Conservation (phyloP, 345 rosid species). For the Passiflora organensis region DNA sequence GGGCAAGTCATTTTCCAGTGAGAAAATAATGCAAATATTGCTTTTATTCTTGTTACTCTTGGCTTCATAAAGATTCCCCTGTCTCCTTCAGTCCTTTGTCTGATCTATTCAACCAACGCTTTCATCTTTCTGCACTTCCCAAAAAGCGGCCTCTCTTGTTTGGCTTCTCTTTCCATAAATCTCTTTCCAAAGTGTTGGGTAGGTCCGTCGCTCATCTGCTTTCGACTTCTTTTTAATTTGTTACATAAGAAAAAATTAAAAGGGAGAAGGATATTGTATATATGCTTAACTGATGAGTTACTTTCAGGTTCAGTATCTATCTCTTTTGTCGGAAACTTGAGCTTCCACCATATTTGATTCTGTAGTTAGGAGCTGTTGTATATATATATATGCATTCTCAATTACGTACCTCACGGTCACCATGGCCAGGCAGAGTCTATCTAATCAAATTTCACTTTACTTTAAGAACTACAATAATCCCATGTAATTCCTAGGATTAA, state of each 20-base stretch:
- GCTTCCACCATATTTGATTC: slow-evolving; percentile 9
- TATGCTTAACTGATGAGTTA: not conserved
- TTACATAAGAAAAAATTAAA: not conserved
- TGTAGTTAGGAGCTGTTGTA: too few species aligned
- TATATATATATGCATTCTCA: too few species aligned
- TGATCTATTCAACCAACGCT: slow-evolving; percentile 36
- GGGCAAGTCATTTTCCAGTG: slow-evolving; percentile 56
- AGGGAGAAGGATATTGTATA: slow-evolving; percentile 3
- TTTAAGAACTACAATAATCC: too few species aligned
- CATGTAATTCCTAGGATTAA: too few species aligned
- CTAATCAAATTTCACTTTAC: too few species aligned
- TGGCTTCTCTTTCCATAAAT: slow-evolving; percentile 12
- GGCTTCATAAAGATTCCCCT: too few species aligned
- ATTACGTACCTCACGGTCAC: too few species aligned
- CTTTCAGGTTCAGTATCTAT: not conserved
- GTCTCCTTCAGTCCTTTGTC: too few species aligned
- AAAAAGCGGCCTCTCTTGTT: not conserved
- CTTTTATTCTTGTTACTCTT: slow-evolving; percentile 10
- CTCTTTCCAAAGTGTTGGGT: slow-evolving; percentile 13
- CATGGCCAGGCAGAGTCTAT: too few species aligned
- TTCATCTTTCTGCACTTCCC: slow-evolving; percentile 31
- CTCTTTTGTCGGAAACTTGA: slow-evolving; percentile 35
- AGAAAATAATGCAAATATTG: too few species aligned
- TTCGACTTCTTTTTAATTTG: not conserved
- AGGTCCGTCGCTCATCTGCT: slow-evolving; percentile 13